These are phyloP conservation scores for Musa itinerans DNA, from an alignment of 176 grass and related monocot species.

Conservation along the genomic window DNA sequence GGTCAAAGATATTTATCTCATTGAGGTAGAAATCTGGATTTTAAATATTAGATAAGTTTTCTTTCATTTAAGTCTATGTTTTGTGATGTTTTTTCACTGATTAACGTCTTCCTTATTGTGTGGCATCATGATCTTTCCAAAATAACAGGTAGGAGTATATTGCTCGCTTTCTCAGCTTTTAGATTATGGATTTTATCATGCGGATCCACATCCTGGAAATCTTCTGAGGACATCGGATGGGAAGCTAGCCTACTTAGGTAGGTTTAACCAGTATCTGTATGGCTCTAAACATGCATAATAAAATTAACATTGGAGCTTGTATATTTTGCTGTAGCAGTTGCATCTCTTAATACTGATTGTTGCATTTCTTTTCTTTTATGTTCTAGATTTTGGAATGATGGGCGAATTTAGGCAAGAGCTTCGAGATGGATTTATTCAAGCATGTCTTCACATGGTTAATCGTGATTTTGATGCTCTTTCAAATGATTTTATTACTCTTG, in stretches of 20 bases:
- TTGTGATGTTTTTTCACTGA: constrained; percentile 3
- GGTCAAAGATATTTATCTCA: constrained; percentile 84
- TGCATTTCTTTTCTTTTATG: constrained; percentile 29
- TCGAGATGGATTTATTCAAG: constrained; percentile 89
- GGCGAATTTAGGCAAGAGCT: constrained; percentile 91
- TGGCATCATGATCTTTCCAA: neutral
- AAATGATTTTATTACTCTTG: constrained; percentile 95
- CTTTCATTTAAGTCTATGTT: neutral
- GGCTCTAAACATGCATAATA: neutral
- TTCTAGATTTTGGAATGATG: constrained; percentile 98
- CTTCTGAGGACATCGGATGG: constrained; percentile 81
- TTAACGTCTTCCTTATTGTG: constrained; percentile 11
- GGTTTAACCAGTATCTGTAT: neutral
- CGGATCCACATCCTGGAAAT: constrained; percentile 97
- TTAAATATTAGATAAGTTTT: neutral
- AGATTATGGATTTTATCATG: constrained; percentile 98
- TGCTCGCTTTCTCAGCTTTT: constrained; percentile 97
- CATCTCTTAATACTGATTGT: constrained; percentile 20
- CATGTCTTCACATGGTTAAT: constrained; percentile 97
- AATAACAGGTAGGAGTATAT: constrained; percentile 81
- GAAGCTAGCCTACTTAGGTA: constrained; percentile 94
- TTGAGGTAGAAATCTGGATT: constrained; percentile 55
- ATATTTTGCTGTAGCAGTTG: neutral
- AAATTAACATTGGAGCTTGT: neutral
- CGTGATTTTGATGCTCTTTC: constrained; percentile 98